Evolutionary conservation across 2,329 filamentous ascomycete genomes (phyloP), one percentile per base, ranked within the genome.

Genomic region (Phaeophleospora eucalypticola): DNA sequence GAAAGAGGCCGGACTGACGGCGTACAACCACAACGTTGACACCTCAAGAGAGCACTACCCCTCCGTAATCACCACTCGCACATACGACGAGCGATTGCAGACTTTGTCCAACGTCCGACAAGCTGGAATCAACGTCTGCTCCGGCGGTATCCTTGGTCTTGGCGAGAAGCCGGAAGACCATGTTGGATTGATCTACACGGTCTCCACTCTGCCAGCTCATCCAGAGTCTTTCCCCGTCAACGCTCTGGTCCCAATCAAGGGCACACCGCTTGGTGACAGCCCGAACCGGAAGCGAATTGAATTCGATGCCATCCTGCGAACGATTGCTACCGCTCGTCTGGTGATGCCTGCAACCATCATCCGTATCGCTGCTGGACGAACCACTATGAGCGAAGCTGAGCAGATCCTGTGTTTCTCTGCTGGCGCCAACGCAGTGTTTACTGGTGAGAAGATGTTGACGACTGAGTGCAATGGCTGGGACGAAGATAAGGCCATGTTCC

Each of bases 11-110:
- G 89, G 89, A 0, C 70, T 95, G 59, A 95, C 89, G 14, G 89
- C 89, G 0, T 95, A 95, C 70, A 95, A 95, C 71, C 89, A 95
- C 76, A 95, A 95, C 65, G 78, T 95, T 55, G 89, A 95, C 70
- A 95, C 89, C 1, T 89, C 84, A 46, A 80, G 89, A 57, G 89
- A 95, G 71, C 89, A 89, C 68, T 95, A 95, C 64, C 88, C 89
- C 0, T 83, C 77, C 33, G 79, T 95, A 60, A 95, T 95, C 68
- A 86, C 87, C 1, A 95, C 89, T 0, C 77, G 89, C 32, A 83
- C 80, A 6, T 95, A 95, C 68, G 89, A 95, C 61, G 89, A 95
- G 72, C 82, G 89, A 1, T 74, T 95, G 35, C 76, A 83, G 63
- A 95, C 89, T 0, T 78, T 95, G 35, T 74, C 78, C 41, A 80